phyloP scores from a whole-genome alignment of 2,329 filamentous ascomycete genomes.

The Talaromyces sp. region DNA sequence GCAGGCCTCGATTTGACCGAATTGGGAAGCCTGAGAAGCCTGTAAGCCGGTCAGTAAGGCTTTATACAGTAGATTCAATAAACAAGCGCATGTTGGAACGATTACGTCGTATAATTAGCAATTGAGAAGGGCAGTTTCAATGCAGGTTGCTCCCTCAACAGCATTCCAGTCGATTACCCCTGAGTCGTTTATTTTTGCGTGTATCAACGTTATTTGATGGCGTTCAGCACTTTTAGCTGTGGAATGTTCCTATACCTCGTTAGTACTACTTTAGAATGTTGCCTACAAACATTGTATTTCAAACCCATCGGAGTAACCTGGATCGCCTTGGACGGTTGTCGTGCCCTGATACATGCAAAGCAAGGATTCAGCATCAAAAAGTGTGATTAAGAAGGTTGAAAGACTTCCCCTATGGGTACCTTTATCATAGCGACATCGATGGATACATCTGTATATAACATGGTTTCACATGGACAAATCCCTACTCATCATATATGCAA shows the following conservation, averaged over 20 bases:
- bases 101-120: too few relatives aligned
- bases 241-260: neutral
- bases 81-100: too few relatives aligned
- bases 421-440: conserved; percentile 4
- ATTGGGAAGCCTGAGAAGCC: too few relatives aligned
- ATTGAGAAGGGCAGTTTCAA: neutral
- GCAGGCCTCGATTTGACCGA: too few relatives aligned
- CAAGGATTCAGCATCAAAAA: neutral
- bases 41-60: too few relatives aligned
- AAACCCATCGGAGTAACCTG: neutral
- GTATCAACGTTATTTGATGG: too few relatives aligned
- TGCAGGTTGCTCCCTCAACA: neutral
- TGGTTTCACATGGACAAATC: neutral
- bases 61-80: too few relatives aligned
- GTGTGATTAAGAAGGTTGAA: neutral
- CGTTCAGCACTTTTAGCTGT: neutral
- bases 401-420: neutral
- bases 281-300: neutral
- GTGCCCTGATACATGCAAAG: too few relatives aligned
- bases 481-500: neutral
- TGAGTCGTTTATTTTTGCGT: neutral
- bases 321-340: neutral
- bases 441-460: neutral
- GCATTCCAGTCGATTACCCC: neutral
- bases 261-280: neutral